Evolutionary conservation across 768 basidiomycete genomes (phyloP).

Genomic region (Leccinum boreale): DNA sequence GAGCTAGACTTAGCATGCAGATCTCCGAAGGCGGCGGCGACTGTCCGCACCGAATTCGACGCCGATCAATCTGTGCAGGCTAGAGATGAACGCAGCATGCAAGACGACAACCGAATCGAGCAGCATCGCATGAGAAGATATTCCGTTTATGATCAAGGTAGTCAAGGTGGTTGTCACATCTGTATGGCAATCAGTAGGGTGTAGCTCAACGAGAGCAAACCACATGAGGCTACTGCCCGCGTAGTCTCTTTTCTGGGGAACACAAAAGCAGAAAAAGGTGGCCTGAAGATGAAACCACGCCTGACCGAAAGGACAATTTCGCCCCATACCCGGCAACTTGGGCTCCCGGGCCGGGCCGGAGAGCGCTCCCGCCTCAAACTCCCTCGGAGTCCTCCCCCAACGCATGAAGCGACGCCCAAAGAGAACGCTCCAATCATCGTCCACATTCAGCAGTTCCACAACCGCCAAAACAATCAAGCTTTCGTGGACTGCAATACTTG

Average conservation of each 20-base stretch:
- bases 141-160: slow-evolving; percentile 70
- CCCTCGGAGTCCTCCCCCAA: too few relatives aligned
- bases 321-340: too few relatives aligned
- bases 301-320: too few relatives aligned
- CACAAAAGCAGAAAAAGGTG: too few relatives aligned
- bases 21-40: neutral
- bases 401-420: too few relatives aligned
- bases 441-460: slow-evolving; percentile 13
- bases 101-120: slow-evolving; percentile 89
- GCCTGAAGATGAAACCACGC: too few relatives aligned
- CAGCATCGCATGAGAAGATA: slow-evolving; percentile 74
- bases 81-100: slow-evolving; percentile 80
- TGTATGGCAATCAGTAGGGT: slow-evolving; percentile 29
- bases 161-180: slow-evolving; percentile 83
- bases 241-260: too few relatives aligned
- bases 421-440: too few relatives aligned
- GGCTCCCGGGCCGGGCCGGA: too few relatives aligned
- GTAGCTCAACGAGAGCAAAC: neutral
- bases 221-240: too few relatives aligned
- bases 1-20: neutral
- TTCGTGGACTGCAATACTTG: neutral
- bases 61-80: slow-evolving; percentile 77
- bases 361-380: too few relatives aligned
- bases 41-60: slow-evolving; percentile 78
- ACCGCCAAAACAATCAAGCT: slow-evolving; percentile 21